Conservation (phyloP, 495 filamentous ascomycete species). For the Talaromyces liani region DNA sequence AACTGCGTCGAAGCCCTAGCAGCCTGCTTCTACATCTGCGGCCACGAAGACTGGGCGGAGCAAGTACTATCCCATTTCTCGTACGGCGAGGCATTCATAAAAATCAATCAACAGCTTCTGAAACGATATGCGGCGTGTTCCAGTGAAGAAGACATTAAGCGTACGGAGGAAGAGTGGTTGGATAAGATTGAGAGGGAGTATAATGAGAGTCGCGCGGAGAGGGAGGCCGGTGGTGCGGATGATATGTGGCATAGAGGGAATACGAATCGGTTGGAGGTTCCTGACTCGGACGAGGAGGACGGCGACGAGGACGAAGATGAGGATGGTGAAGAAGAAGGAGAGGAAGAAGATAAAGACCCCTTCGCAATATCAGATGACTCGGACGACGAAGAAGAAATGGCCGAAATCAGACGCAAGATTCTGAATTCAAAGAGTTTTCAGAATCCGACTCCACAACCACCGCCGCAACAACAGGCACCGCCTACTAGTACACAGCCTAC, state of each 20-base stretch:
- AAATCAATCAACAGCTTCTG: constrained; percentile 77
- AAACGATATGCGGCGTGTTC: constrained; percentile 78
- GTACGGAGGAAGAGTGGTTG: constrained; percentile 78
- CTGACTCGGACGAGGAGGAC: constrained; percentile 43
- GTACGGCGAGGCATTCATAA: constrained; percentile 79
- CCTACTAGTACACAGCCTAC: neutral
- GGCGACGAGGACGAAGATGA: constrained; percentile 39
- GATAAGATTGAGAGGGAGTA: constrained; percentile 86
- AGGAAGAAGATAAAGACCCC: constrained; percentile 53
- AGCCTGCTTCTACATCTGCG: constrained; percentile 86
- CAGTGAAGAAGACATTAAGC: constrained; percentile 82
- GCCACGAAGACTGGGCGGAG: constrained; percentile 83
- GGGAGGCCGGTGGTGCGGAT: constrained; percentile 43
- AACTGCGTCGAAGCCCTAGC: constrained; percentile 96
- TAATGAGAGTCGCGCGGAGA: constrained; percentile 62
- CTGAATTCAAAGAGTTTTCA: constrained; percentile 81
- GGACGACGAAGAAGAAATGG: constrained; percentile 82
- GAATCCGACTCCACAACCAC: constrained; percentile 43
- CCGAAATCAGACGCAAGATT: constrained; percentile 75
- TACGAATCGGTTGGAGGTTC: constrained; percentile 56
- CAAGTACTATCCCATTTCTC: constrained; percentile 75
- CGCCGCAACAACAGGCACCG: constrained; percentile 38
- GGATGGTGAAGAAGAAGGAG: constrained; percentile 35
- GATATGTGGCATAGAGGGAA: constrained; percentile 86
- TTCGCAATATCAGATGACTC: constrained; percentile 71